These are phyloP conservation scores for Mallotus nudiflorus DNA, from an alignment of 345 rosid genomes.

Conservation along the genomic window DNA sequence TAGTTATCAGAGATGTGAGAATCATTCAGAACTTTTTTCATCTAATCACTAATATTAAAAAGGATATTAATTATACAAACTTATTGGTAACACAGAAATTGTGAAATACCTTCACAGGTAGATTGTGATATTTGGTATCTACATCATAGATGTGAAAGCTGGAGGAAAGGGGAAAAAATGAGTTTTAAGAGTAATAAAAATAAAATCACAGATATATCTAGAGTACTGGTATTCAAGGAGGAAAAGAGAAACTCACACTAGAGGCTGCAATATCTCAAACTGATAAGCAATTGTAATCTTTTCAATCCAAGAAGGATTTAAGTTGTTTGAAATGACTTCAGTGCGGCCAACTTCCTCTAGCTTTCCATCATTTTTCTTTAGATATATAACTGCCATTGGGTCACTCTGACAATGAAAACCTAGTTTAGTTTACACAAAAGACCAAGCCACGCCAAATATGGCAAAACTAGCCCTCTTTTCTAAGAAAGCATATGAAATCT, in stretches of 20 bases:
- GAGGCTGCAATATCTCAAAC: slow-evolving; percentile 72
- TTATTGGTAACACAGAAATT: slow-evolving; percentile 10
- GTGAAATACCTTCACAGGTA: slow-evolving; percentile 62
- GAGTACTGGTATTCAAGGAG: neutral
- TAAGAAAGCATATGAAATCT: neutral
- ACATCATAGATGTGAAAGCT: slow-evolving; percentile 75
- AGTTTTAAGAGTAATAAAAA: neutral
- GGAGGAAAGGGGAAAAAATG: slow-evolving; percentile 24
- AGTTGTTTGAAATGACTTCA: slow-evolving; percentile 67
- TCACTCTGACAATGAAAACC: slow-evolving; percentile 60
- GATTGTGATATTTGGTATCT: slow-evolving; percentile 66
- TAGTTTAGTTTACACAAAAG: neutral
- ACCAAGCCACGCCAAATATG: neutral
- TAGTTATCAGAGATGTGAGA: no score
- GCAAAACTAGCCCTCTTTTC: neutral
- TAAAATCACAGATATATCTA: neutral
- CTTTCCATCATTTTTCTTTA: slow-evolving; percentile 55
- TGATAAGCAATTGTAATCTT: slow-evolving; percentile 68
- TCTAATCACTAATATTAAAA: neutral
- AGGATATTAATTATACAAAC: slow-evolving; percentile 4
- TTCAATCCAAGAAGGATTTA: slow-evolving; percentile 78
- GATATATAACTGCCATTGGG: slow-evolving; percentile 68
- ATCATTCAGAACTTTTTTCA: neutral
- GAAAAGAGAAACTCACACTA: slow-evolving; percentile 49
- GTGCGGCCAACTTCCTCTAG: slow-evolving; percentile 88